Conservation (phyloP, 169 alveolate species). For the Plasmodium sp. region DNA sequence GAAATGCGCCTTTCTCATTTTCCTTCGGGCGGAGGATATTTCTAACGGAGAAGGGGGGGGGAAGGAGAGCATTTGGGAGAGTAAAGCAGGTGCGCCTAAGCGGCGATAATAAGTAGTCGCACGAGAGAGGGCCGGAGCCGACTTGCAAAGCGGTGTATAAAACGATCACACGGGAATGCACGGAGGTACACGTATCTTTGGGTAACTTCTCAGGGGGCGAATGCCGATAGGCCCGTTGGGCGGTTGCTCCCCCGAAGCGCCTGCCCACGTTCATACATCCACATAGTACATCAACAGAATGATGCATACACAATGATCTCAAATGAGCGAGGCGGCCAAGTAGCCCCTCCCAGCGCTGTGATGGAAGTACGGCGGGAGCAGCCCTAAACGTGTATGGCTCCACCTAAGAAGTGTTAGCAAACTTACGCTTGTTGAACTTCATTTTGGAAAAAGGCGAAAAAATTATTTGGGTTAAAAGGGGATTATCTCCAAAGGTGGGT, state of each 20-base stretch:
- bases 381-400: not conserved
- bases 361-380: not conserved
- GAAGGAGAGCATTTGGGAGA: not conserved
- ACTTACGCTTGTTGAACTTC: slow-evolving; percentile 71
- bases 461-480: not conserved
- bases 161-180: not conserved
- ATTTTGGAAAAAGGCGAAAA: slow-evolving; percentile 32
- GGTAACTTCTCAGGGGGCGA: not conserved
- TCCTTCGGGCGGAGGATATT: slow-evolving; percentile 93
- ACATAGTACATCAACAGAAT: not conserved
- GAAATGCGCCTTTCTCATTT: slow-evolving; percentile 98
- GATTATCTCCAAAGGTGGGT: not conserved
- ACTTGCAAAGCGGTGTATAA: not conserved
- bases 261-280: not conserved
- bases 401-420: not conserved
- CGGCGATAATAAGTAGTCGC: not conserved
- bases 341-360: not conserved
- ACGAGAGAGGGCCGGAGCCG: not conserved
- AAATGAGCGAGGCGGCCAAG: not conserved
- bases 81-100: not conserved
- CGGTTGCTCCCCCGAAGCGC: not conserved
- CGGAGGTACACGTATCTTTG: not conserved
- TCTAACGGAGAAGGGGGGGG: slow-evolving; percentile 75
- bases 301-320: not conserved
- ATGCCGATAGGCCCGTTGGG: not conserved